These are phyloP conservation scores for Lachancea kluyveri DNA, from an alignment of 805 yeast genomes.

Conservation along the genomic window DNA sequence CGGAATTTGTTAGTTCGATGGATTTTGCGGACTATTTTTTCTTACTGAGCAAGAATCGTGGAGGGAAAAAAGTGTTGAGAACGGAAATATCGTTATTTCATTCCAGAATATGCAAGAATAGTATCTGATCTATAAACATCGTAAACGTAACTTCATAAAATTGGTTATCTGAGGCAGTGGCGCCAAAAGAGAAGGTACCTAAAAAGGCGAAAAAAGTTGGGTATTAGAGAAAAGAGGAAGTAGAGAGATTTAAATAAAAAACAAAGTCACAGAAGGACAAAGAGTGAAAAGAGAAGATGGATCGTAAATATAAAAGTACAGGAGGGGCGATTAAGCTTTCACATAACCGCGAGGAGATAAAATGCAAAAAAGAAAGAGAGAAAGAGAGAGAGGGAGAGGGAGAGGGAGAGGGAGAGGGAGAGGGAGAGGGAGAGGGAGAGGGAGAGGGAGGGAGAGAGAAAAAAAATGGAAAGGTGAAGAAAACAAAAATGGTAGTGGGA, in stretches of 20 bases:
- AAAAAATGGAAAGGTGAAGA: slow-evolving; percentile 4
- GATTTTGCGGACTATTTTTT: too few species aligned
- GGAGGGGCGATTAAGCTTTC: slow-evolving; percentile 5
- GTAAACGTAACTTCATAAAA: too few species aligned
- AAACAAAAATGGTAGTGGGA: slow-evolving; percentile 5
- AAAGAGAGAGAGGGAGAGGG: slow-evolving; percentile 7
- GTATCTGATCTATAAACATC: too few species aligned
- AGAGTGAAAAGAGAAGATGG: slow-evolving; percentile 11
- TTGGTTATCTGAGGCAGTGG: too few species aligned
- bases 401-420: slow-evolving; percentile 8
- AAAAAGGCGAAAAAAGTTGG: slow-evolving; percentile 1
- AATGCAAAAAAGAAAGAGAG: slow-evolving; percentile 8
- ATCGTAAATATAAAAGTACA: slow-evolving; percentile 11
- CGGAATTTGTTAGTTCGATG: too few species aligned
- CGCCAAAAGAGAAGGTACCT: slow-evolving; percentile 1
- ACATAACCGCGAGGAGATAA: slow-evolving; percentile 8
- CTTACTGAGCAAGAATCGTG: too few species aligned
- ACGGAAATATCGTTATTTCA: too few species aligned
- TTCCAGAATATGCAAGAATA: too few species aligned
- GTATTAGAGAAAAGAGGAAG: slow-evolving; percentile 2
- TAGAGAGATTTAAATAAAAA: slow-evolving; percentile 3
- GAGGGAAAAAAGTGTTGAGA: too few species aligned
- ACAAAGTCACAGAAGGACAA: slow-evolving; percentile 8
- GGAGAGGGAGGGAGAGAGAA: slow-evolving; percentile 5
- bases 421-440: slow-evolving; percentile 8